Evolutionary conservation across 805 yeast genomes (phyloP).

Genomic region (Wickerhamiella hasegawae): DNA sequence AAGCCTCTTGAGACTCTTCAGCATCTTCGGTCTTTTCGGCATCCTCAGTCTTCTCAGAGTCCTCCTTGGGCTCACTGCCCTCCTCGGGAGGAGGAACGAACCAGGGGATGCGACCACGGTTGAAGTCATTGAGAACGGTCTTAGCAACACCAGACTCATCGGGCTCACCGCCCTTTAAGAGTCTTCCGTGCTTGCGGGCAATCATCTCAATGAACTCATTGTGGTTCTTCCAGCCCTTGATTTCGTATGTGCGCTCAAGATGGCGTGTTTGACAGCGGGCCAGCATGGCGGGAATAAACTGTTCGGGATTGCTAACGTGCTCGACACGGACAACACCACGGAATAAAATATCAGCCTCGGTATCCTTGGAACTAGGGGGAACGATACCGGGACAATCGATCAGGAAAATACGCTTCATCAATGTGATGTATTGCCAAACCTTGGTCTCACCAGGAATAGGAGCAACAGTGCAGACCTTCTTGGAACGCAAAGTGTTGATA

Average conservation of each 20-base stretch:
- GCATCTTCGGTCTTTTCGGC: no score
- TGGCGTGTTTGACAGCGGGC: constrained; percentile 76
- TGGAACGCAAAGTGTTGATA: constrained; percentile 80
- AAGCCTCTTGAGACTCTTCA: no score
- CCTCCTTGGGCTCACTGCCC: constrained; percentile 33
- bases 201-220: constrained; percentile 76
- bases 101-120: constrained; percentile 97
- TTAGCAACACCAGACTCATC: constrained; percentile 89
- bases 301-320: constrained; percentile 90
- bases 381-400: constrained; percentile 99
- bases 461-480: constrained; percentile 93
- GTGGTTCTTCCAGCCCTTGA: constrained; percentile 69
- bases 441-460: constrained; percentile 99
- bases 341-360: constrained; percentile 81
- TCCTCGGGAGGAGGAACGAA: constrained; percentile 83
- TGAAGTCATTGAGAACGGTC: constrained; percentile 81
- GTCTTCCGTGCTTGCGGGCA: constrained; percentile 85
- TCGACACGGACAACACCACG: constrained; percentile 99
- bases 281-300: constrained; percentile 76
- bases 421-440: constrained; percentile 96
- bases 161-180: constrained; percentile 94
- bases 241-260: constrained; percentile 87
- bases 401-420: constrained; percentile 87
- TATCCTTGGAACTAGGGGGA: constrained; percentile 81
- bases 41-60: no score